Conservation (phyloP, 225 moss, liverwort and hornwort species). For the Bryum argenteum region DNA sequence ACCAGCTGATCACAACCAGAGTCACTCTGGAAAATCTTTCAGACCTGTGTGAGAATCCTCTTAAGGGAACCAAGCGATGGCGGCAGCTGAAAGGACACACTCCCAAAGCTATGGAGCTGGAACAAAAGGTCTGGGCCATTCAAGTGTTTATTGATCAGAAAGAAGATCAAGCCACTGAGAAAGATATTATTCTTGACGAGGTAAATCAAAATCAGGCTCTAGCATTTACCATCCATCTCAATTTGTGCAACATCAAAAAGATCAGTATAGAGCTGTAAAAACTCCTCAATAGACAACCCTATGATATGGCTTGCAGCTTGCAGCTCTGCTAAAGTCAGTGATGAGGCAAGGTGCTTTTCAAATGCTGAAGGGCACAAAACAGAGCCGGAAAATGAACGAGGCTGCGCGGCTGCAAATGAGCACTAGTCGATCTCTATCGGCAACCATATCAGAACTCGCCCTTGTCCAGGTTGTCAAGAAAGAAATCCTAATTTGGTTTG, state of each 20-base stretch:
- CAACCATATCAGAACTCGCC: slow-evolving; percentile 78
- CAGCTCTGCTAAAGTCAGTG: slow-evolving; percentile 52
- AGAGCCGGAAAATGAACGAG: slow-evolving; percentile 57
- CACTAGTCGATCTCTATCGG: slow-evolving; percentile 55
- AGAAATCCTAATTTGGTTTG: no score
- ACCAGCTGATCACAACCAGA: slow-evolving; percentile 42
- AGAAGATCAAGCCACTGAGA: slow-evolving; percentile 62
- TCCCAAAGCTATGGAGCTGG: slow-evolving; percentile 44
- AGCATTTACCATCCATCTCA: neutral
- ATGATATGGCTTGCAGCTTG: slow-evolving; percentile 42
- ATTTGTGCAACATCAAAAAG: no score
- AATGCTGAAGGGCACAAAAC: slow-evolving; percentile 28
- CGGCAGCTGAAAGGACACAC: slow-evolving; percentile 57
- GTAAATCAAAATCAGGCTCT: slow-evolving; percentile 24
- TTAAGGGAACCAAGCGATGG: slow-evolving; percentile 59
- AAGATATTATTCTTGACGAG: slow-evolving; percentile 81
- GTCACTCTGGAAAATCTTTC: slow-evolving; percentile 51
- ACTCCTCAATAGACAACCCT: no score
- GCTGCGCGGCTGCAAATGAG: slow-evolving; percentile 50
- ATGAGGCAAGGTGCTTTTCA: slow-evolving; percentile 50
- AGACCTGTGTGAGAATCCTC: slow-evolving; percentile 73
- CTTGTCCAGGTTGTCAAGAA: slow-evolving; percentile 59
- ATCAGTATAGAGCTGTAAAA: no score
- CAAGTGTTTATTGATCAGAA: slow-evolving; percentile 65
- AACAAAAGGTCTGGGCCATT: slow-evolving; percentile 62